phyloP scores from a whole-genome alignment of 805 yeast genomes.

The Candida morakotiae region DNA sequence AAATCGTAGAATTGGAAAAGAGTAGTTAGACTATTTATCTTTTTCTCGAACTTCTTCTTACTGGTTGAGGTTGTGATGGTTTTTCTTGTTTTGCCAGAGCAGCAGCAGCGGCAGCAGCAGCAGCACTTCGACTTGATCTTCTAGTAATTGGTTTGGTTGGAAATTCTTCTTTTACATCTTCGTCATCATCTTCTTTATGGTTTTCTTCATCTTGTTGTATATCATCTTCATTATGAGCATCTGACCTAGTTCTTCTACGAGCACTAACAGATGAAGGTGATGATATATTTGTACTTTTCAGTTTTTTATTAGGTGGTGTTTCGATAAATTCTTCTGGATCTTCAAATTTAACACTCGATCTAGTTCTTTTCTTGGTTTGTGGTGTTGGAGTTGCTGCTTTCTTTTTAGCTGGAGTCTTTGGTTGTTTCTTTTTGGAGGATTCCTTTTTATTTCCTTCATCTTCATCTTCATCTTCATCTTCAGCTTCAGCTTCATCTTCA shows the following conservation, averaged over 20 bases:
- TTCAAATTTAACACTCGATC: constrained; percentile 8
- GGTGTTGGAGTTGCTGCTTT: constrained; percentile 1
- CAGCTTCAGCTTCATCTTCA: constrained; percentile 1
- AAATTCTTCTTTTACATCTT: constrained; percentile 8
- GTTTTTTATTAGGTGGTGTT: constrained; percentile 6
- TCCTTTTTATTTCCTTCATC: constrained; percentile 9
- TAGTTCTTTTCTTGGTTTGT: constrained; percentile 9
- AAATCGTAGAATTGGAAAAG: too few relatives aligned
- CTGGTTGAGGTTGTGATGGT: constrained; percentile 10
- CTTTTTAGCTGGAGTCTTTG: neutral
- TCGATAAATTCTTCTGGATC: constrained; percentile 3
- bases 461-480: constrained; percentile 6
- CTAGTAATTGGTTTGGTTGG: constrained; percentile 9
- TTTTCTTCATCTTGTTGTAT: neutral
- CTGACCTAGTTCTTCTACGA: constrained; percentile 9
- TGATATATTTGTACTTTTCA: neutral
- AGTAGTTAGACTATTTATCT: too few relatives aligned
- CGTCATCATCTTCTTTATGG: constrained; percentile 5
- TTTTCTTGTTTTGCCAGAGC: constrained; percentile 12
- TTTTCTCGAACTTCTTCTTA: constrained; percentile 16
- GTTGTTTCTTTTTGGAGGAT: neutral
- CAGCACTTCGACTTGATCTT: constrained; percentile 7
- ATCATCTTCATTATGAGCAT: constrained; percentile 5
- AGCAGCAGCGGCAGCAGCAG: constrained; percentile 6
- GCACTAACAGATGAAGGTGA: constrained; percentile 3